A percentile compares a stretch with the other conserved stretches of the same genome.
Evolutionary conservation across 179 eudicot species (phyloP).

Genomic region (Nepenthes alata): DNA sequence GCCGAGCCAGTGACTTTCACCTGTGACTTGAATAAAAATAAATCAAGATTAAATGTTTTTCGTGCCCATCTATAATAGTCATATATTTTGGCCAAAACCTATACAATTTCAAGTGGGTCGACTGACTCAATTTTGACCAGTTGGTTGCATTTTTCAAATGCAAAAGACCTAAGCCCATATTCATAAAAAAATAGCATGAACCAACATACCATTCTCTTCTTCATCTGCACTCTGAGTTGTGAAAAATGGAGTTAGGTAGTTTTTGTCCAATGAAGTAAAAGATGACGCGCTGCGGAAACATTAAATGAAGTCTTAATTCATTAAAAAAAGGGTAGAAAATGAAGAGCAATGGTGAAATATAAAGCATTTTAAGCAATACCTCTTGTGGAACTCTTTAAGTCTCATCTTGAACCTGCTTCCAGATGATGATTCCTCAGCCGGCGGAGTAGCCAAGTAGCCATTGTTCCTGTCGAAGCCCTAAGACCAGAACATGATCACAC

Average conservation of each 20-base stretch:
- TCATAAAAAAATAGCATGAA: background rate
- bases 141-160: background rate
- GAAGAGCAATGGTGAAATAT: background rate
- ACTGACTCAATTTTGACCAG: background rate
- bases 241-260: slow-evolving; percentile 89
- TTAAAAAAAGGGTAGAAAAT: background rate
- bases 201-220: slow-evolving; percentile 40
- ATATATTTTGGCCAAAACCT: background rate
- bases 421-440: slow-evolving; percentile 63
- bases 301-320: background rate
- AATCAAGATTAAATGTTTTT: background rate
- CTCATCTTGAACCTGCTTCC: slow-evolving; percentile 75
- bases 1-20: too few species aligned
- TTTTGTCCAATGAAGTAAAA: slow-evolving; percentile 74
- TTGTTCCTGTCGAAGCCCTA: slow-evolving; percentile 55
- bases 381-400: slow-evolving; percentile 75
- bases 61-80: background rate
- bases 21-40: too few species aligned
- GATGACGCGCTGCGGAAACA: slow-evolving; percentile 60
- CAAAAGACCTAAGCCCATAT: background rate
- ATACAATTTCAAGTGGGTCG: background rate
- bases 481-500: background rate
- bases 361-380: slow-evolving; percentile 24
- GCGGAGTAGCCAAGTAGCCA: slow-evolving; percentile 59
- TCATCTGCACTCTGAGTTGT: slow-evolving; percentile 80